These are phyloP conservation scores for Beauveria medogensis DNA, from an alignment of 2,329 filamentous ascomycete genomes.

Conservation along the genomic window DNA sequence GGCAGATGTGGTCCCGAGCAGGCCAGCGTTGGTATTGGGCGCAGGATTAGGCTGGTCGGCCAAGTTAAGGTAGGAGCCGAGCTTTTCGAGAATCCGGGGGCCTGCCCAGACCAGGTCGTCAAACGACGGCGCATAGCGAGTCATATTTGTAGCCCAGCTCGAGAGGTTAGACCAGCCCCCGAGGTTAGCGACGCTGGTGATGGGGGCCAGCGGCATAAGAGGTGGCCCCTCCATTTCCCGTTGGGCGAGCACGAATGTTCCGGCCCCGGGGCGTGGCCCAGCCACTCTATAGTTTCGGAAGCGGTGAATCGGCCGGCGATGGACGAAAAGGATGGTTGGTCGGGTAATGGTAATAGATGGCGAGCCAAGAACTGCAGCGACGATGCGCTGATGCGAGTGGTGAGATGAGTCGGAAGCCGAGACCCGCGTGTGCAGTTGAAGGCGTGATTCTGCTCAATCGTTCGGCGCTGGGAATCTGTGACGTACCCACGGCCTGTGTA, in stretches of 20 bases:
- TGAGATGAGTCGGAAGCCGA: not conserved
- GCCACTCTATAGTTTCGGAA: not conserved
- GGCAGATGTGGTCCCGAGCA: constrained; percentile 17
- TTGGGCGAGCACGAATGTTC: not conserved
- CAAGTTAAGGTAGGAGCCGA: constrained; percentile 54
- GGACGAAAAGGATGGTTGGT: not conserved
- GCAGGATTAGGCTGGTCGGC: constrained; percentile 54
- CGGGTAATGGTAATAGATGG: not conserved
- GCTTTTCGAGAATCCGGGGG: constrained; percentile 61
- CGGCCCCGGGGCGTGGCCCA: not conserved
- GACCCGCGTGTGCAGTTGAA: not conserved
- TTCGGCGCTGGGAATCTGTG: not conserved
- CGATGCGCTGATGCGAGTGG: constrained; percentile 4
- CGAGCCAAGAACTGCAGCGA: not conserved
- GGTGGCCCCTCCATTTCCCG: constrained; percentile 1
- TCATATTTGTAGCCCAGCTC: constrained; percentile 50
- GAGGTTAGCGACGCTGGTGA: not conserved
- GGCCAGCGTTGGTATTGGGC: constrained; percentile 25
- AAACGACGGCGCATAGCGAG: constrained; percentile 54
- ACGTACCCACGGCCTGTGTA: not conserved
- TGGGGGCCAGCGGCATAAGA: not conserved
- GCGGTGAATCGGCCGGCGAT: not conserved
- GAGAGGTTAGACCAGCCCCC: constrained; percentile 45
- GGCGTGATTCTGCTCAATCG: not conserved
- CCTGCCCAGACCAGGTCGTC: constrained; percentile 62